Base-by-base conservation (phyloP, 2,329 filamentous ascomycete genomes). In the Penicillium italicum region DNA sequence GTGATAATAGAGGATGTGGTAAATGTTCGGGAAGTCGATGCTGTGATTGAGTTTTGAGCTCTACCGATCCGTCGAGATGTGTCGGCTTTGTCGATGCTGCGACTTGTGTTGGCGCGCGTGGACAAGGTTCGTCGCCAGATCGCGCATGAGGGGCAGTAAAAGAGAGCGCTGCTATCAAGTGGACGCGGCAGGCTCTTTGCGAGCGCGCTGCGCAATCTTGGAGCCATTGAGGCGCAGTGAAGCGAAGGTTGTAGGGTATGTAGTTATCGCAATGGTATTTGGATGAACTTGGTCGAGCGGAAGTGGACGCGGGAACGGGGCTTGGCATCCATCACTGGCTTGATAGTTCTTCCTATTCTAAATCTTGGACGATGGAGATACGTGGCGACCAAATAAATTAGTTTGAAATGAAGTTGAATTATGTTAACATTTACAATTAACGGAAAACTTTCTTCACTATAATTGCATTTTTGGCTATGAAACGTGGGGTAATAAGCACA, bases 1-100 rank as follows among this genome's bases (percentile, higher is more conserved):
- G 82, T 82, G 60, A 85, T 78, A 10, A 80, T 77, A 7, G 82
- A 79, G 5, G 75, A 71, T 42, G 81, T 80, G n/a, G 78, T 76
- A 51, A 80, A 72, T 72, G 36, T 74, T 72, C 53, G 67, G 44
- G 53, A n/a, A 41, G 42, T 14, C 8, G 44, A 30, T 24, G 33
- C 45, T 24, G 56, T 26, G 41, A 53, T 45, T 50, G 61, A 45
- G 6, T 43, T 44, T 3, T 53, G 26, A 16, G 52, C 33, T 33
- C 61, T 59, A 47, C 30, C 28, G 20, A 38, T 42, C 36, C 52
- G 62, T 55, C 37, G 64, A 50, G 57, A 40, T 30, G 44, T 46
- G 36, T 47, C 53, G 53, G 55, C 41, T 44, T 49, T 62, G 33
- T 52, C 57, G 59, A 48, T 47, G 57, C 33, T 54, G 42, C 41